Conservation (phyloP, 371 early-diverging fungal species). For the Mucor racemosus region DNA sequence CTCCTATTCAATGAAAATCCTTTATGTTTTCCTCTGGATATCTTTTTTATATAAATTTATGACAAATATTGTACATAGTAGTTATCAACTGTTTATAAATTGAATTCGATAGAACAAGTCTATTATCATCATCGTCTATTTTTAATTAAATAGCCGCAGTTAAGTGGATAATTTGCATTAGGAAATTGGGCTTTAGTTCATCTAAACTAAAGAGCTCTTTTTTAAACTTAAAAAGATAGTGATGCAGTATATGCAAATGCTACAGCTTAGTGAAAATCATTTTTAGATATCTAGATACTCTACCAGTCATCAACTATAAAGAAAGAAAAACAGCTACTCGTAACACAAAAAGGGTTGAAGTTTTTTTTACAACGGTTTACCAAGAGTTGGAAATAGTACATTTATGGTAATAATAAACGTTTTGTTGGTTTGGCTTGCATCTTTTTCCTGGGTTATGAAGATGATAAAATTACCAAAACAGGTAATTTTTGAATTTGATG, state of each 20-base stretch:
- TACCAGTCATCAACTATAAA: not conserved
- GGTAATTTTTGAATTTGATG: not conserved
- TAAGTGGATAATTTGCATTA: not conserved
- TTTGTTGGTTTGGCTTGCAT: not conserved
- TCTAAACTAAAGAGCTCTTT: too few species aligned
- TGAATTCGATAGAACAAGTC: too few species aligned
- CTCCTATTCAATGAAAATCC: not conserved
- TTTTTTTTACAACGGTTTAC: not conserved
- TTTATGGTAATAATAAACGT: slow-evolving; percentile 8
- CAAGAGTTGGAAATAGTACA: not conserved
- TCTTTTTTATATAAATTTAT: too few species aligned
- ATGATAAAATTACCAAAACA: not conserved
- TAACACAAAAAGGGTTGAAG: slow-evolving; percentile 1
- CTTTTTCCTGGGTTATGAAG: not conserved
- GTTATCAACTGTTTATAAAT: too few species aligned
- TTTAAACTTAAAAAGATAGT: not conserved
- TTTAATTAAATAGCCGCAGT: slow-evolving; percentile 1
- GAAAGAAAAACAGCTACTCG: not conserved
- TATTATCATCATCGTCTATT: not conserved
- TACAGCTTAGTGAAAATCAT: not conserved
- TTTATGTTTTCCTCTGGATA: not conserved
- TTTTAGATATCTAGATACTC: not conserved
- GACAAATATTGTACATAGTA: too few species aligned
- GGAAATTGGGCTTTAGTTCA: not conserved
- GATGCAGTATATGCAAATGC: not conserved